Conservation (phyloP, 2,329 filamentous ascomycete genomes). For the Clarireedia homoeocarpa region DNA sequence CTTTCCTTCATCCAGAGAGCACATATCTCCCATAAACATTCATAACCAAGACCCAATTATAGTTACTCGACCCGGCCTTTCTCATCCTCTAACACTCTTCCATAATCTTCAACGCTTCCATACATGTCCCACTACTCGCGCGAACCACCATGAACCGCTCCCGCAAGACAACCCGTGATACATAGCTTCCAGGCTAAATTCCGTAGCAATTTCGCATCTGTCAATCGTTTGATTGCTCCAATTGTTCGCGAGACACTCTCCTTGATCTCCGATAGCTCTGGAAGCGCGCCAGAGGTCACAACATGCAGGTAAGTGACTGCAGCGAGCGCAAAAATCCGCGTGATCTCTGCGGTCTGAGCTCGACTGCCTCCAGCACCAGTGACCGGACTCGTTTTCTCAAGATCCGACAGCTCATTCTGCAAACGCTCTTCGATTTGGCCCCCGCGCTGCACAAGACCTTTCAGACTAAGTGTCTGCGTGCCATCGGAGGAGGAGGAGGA, state of each 20-base stretch:
- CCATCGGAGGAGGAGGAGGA: not conserved
- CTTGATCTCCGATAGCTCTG: conserved; percentile 15
- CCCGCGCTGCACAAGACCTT: not conserved
- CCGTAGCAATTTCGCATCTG: not conserved
- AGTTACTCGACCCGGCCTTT: not conserved
- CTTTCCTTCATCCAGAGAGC: not conserved
- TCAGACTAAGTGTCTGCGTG: not conserved
- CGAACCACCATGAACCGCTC: too few relatives aligned
- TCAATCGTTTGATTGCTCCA: conserved; percentile 6
- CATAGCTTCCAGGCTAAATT: conserved; percentile 6
- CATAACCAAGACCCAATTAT: not conserved
- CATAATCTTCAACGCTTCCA: conserved; percentile 5
- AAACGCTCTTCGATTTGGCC: not conserved
- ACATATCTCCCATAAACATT: not conserved
- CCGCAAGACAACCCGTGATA: conserved; percentile 1
- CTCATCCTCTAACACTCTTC: conserved; percentile 24
- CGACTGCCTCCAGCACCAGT: not conserved
- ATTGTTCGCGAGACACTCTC: conserved; percentile 19
- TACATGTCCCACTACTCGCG: not conserved
- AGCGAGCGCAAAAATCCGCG: conserved; percentile 13
- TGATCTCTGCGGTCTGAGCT: not conserved
- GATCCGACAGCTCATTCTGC: not conserved
- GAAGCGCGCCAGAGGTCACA: conserved; percentile 16
- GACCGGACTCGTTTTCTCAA: not conserved
- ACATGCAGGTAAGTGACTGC: conserved; percentile 16